A percentile compares a stretch with the other conserved stretches of the same genome.
phyloP scores from a whole-genome alignment of 129 eudicot species.

The carrot (Daucus carota) region DNA sequence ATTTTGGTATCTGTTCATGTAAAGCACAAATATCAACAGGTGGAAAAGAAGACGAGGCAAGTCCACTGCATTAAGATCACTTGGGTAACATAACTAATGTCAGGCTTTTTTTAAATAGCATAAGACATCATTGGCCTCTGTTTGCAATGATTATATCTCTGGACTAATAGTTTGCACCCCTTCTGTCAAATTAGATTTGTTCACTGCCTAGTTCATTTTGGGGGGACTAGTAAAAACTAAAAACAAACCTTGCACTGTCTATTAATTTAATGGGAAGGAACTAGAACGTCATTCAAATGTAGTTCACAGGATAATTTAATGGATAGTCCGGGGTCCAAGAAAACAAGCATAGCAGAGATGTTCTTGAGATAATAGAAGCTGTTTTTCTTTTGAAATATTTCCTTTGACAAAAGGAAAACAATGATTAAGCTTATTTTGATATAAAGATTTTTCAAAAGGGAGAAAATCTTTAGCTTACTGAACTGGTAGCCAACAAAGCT shows the following conservation, averaged over 20 bases:
- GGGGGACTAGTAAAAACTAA: too few species aligned
- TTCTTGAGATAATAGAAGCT: not conserved
- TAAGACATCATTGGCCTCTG: not conserved
- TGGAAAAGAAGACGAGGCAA: not conserved
- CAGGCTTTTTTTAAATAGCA: not conserved
- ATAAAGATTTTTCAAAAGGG: too few species aligned
- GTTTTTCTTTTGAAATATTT: not conserved
- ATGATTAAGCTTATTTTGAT: not conserved
- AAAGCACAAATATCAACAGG: not conserved
- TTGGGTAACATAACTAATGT: not conserved
- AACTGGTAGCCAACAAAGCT: not conserved
- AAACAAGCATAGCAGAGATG: not conserved
- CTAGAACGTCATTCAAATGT: too few species aligned
- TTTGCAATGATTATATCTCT: too few species aligned
- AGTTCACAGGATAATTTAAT: too few species aligned
- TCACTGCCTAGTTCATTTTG: too few species aligned
- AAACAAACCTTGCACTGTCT: too few species aligned
- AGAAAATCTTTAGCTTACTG: not conserved
- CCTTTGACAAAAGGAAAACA: too few species aligned
- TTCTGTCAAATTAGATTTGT: not conserved
- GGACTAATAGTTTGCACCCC: not conserved
- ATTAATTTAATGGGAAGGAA: too few species aligned
- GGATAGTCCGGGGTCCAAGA: too few species aligned
- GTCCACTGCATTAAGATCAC: not conserved
- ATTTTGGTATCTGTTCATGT: slow-evolving; percentile 20